A percentile compares a stretch with the other conserved stretches of the same genome.
Evolutionary conservation across 257 asterid species (phyloP).

Genomic region (Asclepias syriaca): DNA sequence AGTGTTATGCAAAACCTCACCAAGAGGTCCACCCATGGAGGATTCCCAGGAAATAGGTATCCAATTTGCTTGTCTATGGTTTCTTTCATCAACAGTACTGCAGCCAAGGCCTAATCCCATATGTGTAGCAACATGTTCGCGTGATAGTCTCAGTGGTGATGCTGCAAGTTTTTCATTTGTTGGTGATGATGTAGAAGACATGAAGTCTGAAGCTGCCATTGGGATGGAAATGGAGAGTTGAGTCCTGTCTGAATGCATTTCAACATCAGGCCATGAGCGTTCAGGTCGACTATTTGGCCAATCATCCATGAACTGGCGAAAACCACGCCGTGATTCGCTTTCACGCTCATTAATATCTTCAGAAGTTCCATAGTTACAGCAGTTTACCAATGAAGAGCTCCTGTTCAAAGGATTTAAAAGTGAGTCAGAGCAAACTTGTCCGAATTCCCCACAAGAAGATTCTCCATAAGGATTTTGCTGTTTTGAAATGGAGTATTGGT

Average conservation of each 20-base stretch:
- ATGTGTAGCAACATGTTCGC: constrained; percentile 41
- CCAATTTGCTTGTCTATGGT: constrained; percentile 42
- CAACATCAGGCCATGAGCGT: constrained; percentile 39
- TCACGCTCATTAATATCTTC: constrained; percentile 22
- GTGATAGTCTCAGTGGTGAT: constrained; percentile 38
- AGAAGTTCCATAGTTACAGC: constrained; percentile 22
- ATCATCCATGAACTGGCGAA: constrained; percentile 69
- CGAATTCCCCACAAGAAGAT: constrained; percentile 44
- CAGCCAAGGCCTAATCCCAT: constrained; percentile 68
- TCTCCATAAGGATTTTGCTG: constrained; percentile 27
- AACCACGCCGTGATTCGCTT: constrained; percentile 30
- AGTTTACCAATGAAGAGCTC: constrained; percentile 38
- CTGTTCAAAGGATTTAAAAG: constrained; percentile 68
- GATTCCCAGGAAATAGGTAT: constrained; percentile 72
- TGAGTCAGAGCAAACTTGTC: constrained; percentile 70
- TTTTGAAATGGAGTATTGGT: constrained; percentile 21
- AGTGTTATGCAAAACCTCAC: constrained; percentile 67
- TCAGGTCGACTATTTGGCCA: constrained; percentile 45
- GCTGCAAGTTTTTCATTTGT: constrained; percentile 26
- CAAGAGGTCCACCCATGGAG: constrained; percentile 87
- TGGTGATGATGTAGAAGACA: constrained; percentile 53
- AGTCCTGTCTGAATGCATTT: constrained; percentile 41
- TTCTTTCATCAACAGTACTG: constrained; percentile 13
- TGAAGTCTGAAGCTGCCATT: constrained; percentile 38
- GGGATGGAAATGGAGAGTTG: constrained; percentile 84